phyloP scores from a whole-genome alignment of 2,329 filamentous ascomycete species.

The Beauveria varroae region DNA sequence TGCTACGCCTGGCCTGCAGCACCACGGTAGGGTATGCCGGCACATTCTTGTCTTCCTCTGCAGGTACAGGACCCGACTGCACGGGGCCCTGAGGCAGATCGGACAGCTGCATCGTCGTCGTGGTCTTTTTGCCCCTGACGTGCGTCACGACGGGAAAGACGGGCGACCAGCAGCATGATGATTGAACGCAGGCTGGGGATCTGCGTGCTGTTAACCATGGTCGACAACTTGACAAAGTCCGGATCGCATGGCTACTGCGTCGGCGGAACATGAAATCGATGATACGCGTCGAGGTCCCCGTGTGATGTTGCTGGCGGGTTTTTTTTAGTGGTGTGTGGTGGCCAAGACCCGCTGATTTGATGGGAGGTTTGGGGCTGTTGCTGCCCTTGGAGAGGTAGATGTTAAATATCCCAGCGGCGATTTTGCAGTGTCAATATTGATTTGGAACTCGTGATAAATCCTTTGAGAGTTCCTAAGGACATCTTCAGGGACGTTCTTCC shows the following conservation, averaged over 20 bases:
- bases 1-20: slow-evolving; percentile 79
- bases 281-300: not conserved
- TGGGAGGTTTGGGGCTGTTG: not conserved
- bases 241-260: not conserved
- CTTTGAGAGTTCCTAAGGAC: too few species aligned
- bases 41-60: slow-evolving; percentile 32
- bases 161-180: not conserved
- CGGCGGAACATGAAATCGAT: slow-evolving; percentile 2
- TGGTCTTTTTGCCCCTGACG: slow-evolving; percentile 46
- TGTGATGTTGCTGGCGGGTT: not conserved
- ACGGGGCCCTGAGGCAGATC: slow-evolving; percentile 50
- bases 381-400: not conserved
- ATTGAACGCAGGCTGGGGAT: not conserved
- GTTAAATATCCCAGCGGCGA: too few species aligned
- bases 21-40: slow-evolving; percentile 78
- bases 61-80: slow-evolving; percentile 19
- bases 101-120: slow-evolving; percentile 43
- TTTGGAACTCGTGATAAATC: too few species aligned
- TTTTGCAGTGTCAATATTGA: too few species aligned
- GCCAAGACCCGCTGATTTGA: not conserved
- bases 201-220: not conserved
- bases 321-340: not conserved
- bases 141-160: not conserved
- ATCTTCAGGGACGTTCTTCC: too few species aligned
- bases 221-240: not conserved